These are phyloP conservation scores for Yarrowia deformans DNA, from an alignment of 805 yeast species.

Conservation along the genomic window DNA sequence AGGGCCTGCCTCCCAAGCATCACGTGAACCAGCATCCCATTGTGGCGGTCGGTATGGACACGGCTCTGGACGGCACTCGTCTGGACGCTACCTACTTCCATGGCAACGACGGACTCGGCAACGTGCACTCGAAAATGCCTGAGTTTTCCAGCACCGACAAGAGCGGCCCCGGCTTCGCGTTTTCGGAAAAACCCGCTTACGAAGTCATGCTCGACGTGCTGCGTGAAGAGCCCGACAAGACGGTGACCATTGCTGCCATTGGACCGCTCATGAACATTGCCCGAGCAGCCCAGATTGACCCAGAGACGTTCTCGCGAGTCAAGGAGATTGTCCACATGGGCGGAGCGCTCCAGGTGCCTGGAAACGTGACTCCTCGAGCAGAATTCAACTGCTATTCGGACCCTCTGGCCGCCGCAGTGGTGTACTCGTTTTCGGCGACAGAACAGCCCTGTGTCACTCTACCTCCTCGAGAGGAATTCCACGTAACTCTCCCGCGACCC, in stretches of 20 bases:
- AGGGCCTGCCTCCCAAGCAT: constrained; percentile 42
- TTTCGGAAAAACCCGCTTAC: constrained; percentile 48
- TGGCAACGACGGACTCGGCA: constrained; percentile 54
- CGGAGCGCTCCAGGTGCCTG: constrained; percentile 51
- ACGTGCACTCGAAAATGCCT: constrained; percentile 51
- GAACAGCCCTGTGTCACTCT: constrained; percentile 46
- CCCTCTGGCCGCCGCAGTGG: constrained; percentile 53
- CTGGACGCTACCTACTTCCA: constrained; percentile 54
- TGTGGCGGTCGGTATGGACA: constrained; percentile 50
- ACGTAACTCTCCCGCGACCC: constrained; percentile 44
- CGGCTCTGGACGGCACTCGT: constrained; percentile 47
- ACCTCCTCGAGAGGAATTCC: constrained; percentile 46
- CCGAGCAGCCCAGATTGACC: constrained; percentile 53
- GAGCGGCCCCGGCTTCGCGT: constrained; percentile 46
- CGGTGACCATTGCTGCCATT: constrained; percentile 52
- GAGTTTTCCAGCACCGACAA: constrained; percentile 48
- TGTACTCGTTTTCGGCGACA: constrained; percentile 50
- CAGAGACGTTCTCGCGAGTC: constrained; percentile 50
- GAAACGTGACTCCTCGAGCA: constrained; percentile 54
- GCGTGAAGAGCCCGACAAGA: constrained; percentile 48
- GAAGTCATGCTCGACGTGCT: constrained; percentile 52
- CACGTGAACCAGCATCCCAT: constrained; percentile 49
- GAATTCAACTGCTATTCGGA: constrained; percentile 56
- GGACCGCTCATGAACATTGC: constrained; percentile 56
- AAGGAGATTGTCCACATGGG: constrained; percentile 54